These are phyloP conservation scores for Austroboletus niveus DNA, from an alignment of 1,284 basidiomycete species.

Conservation along the genomic window DNA sequence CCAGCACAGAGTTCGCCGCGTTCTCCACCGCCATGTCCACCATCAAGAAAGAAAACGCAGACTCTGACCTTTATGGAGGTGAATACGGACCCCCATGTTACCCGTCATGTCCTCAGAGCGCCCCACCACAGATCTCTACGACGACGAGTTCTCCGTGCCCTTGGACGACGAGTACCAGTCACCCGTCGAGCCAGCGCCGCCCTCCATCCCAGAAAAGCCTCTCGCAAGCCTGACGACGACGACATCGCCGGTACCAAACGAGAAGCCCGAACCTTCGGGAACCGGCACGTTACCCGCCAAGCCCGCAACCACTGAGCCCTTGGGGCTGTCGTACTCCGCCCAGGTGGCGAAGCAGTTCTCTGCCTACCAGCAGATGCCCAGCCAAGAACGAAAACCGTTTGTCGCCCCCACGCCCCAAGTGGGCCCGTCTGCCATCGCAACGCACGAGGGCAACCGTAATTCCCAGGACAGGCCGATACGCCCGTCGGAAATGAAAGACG, in stretches of 20 bases:
- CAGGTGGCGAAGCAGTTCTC: slow-evolving; percentile 73
- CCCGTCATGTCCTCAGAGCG: slow-evolving; percentile 4
- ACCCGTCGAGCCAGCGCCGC: slow-evolving; percentile 15
- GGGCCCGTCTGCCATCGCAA: slow-evolving; percentile 32
- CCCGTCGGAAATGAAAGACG: slow-evolving; percentile 89
- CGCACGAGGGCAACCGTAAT: slow-evolving; percentile 33
- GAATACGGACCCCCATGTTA: slow-evolving; percentile 1
- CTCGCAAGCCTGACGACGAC: slow-evolving; percentile 10
- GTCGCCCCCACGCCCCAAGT: slow-evolving; percentile 3
- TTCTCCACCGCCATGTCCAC: slow-evolving; percentile 18
- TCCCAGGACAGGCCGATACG: slow-evolving; percentile 42
- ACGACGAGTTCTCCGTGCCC: slow-evolving; percentile 39
- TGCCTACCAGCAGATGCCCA: slow-evolving; percentile 63
- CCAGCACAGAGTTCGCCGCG: not conserved
- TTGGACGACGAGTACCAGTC: slow-evolving; percentile 34
- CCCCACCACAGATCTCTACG: slow-evolving; percentile 37
- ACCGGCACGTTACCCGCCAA: slow-evolving; percentile 34
- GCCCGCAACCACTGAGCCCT: slow-evolving; percentile 21
- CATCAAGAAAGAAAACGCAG: slow-evolving; percentile 30
- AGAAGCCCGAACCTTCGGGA: slow-evolving; percentile 21
- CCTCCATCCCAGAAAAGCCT: slow-evolving; percentile 11
- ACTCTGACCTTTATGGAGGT: slow-evolving; percentile 41
- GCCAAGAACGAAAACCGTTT: slow-evolving; percentile 55
- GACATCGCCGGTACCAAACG: not conserved
- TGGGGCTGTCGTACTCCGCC: slow-evolving; percentile 54